Base-by-base conservation (phyloP, 805 yeast species). In the Vanderwaltozyma polyspora region DNA sequence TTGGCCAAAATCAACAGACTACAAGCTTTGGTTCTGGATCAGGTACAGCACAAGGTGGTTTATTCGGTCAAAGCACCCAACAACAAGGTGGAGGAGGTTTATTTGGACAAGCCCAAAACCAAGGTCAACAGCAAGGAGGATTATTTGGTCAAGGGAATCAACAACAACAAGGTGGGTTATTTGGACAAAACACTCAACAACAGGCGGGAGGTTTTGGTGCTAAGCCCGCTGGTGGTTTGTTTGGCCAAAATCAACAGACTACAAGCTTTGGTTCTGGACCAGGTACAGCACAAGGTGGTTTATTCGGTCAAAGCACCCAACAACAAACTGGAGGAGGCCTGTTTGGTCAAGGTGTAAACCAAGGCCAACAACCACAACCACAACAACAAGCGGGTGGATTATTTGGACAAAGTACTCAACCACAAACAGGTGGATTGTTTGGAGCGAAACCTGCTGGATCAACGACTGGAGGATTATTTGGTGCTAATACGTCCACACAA, bases 111-210 rank as follows among this genome's bases (percentile, higher is more conserved):
- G 38, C 35, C 19, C 6, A 27, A 31, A 32, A 26, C 27, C 17
- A 21, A 25, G 40, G 23, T 8, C 23, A 21, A 21, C 23, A 21
- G 10, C 23, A 21, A 21, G 10, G 10, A 8, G 10, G 23, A 8
- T 10, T 67, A 15, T 67, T 66, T 51, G 73, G 72, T n/a, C 49
- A 43, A 18, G 38, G 33, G 28, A 48, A 43, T 24, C 46, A 45
- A 31, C 43, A 38, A 28, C 31, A 39, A 16, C 22, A 33, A 5
- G 51, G 52, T n/a, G 52, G 52, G 6, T 32, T 55, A 12, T 60
- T 61, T 42, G 39, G 11, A 9, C 24, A 22, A 22, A 6, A 4
- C 24, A 16, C 7, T 7, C 13, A 15, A 7, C 36, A 26, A 24
- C 28, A 44, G 35, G 27, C 39, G 45, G n/a, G n/a, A n/a, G n/a